phyloP scores from a whole-genome alignment of 2,329 filamentous ascomycete species.

The Neonectria neomacrospora region DNA sequence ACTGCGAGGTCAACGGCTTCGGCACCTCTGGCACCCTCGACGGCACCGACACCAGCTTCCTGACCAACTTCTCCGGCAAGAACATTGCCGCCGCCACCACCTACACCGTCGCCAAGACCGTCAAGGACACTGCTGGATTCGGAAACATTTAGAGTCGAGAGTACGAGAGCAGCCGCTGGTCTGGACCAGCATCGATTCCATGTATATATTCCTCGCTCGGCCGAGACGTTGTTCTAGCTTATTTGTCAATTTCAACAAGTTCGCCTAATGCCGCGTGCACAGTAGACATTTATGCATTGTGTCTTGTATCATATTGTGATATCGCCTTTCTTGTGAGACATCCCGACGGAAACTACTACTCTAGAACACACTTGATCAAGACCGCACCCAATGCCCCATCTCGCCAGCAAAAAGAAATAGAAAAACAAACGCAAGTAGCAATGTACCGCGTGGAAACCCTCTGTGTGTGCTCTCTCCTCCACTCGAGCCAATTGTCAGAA shows the following conservation, averaged over 20 bases:
- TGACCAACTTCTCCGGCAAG: conserved; percentile 63
- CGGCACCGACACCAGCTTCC: conserved; percentile 58
- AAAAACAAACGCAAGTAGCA: conserved; percentile 6
- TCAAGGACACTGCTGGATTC: conserved; percentile 57
- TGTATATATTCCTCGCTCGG: conserved; percentile 19
- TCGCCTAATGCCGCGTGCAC: no score
- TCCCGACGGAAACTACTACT: conserved; percentile 11
- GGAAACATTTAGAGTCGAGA: conserved; percentile 52
- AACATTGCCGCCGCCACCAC: conserved; percentile 59
- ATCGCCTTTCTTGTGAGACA: not conserved
- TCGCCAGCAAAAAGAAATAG: conserved; percentile 3
- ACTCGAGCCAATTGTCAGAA: conserved; percentile 16
- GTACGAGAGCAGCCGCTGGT: not conserved
- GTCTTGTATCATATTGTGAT: not conserved
- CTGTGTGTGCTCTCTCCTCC: not conserved
- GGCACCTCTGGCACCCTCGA: conserved; percentile 53
- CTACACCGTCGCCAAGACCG: conserved; percentile 49
- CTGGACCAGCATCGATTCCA: conserved; percentile 16
- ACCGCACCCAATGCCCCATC: conserved; percentile 16
- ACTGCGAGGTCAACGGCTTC: conserved; percentile 63
- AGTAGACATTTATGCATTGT: no score
- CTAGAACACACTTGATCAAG: conserved; percentile 22
- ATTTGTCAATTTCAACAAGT: conserved; percentile 11
- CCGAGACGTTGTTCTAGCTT: conserved; percentile 1
- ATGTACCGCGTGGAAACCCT: conserved; percentile 3